These are phyloP conservation scores for Aspergillus arachidicola DNA, from an alignment of 2,329 filamentous ascomycete species.

Conservation along the genomic window DNA sequence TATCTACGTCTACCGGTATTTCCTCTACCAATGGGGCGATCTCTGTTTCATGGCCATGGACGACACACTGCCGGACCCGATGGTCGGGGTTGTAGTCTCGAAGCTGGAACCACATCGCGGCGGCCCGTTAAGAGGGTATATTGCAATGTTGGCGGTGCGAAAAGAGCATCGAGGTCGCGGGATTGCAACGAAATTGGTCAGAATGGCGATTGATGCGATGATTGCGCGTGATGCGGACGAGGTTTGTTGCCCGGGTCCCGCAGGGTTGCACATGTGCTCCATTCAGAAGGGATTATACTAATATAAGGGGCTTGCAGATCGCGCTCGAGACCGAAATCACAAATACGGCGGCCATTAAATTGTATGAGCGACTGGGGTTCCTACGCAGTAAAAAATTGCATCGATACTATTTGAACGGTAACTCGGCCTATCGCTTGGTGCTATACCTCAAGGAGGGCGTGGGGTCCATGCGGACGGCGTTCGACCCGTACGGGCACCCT, in stretches of 20 bases:
- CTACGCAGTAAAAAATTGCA: slow-evolving; percentile 89
- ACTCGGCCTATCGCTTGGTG: slow-evolving; percentile 86
- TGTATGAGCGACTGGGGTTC: slow-evolving; percentile 93
- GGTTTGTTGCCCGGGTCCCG: slow-evolving; percentile 39
- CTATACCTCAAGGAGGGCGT: slow-evolving; percentile 71
- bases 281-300: background rate
- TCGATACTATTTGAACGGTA: slow-evolving; percentile 95
- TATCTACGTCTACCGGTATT: slow-evolving; percentile 98
- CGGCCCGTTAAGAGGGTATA: slow-evolving; percentile 88
- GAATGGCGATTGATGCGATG: slow-evolving; percentile 90
- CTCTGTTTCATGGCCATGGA: slow-evolving; percentile 82
- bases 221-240: slow-evolving; percentile 81
- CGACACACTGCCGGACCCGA: slow-evolving; percentile 44
- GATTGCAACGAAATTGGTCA: slow-evolving; percentile 86
- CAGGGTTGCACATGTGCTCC: background rate
- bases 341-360: slow-evolving; percentile 83
- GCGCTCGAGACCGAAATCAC: slow-evolving; percentile 95
- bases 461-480: slow-evolving; percentile 43
- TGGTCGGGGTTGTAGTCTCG: slow-evolving; percentile 90
- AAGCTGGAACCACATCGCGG: slow-evolving; percentile 90
- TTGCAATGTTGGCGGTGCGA: slow-evolving; percentile 95
- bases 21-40: slow-evolving; percentile 95
- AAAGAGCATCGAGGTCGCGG: slow-evolving; percentile 78
- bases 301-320: slow-evolving; percentile 52
- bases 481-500: slow-evolving; percentile 35